Percentiles rank a stretch among this genome's conserved stretches.
Conservation (phyloP, 768 basidiomycete genomes). For the Mycena polygramma region DNA sequence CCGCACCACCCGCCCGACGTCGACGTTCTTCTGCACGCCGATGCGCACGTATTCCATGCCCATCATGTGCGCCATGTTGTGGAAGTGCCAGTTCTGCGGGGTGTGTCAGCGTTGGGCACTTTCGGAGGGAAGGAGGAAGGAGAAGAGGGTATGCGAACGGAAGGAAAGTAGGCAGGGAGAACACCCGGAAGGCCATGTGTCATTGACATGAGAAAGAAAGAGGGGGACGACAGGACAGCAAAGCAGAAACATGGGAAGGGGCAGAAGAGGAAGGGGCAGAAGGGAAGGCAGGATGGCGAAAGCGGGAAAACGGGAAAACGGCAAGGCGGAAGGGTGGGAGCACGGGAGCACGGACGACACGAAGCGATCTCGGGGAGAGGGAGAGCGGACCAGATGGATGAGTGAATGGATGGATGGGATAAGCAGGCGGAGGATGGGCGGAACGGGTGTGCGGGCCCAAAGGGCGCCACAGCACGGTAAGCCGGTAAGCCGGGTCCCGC, state of each 20-base stretch:
- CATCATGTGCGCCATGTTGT: slow-evolving; percentile 39
- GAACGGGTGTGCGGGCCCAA: no score
- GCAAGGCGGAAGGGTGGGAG: background rate
- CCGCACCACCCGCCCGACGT: slow-evolving; percentile 29
- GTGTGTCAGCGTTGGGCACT: slow-evolving; percentile 1
- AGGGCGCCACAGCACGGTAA: no score
- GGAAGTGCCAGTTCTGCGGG: slow-evolving; percentile 35
- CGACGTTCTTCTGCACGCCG: slow-evolving; percentile 26
- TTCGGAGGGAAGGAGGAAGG: background rate
- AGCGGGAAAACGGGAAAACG: background rate
- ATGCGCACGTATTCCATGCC: slow-evolving; percentile 34
- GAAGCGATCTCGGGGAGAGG: background rate
- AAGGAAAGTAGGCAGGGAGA: no score
- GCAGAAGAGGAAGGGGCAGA: background rate
- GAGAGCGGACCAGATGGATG: background rate
- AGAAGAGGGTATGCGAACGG: no score
- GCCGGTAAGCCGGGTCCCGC: no score
- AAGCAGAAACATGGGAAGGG: background rate
- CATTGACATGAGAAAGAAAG: no score
- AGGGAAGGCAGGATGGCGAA: background rate
- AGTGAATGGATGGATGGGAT: no score
- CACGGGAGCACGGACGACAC: background rate
- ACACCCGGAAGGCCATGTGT: no score
- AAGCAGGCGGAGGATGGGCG: no score
- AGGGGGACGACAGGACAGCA: no score